These are phyloP conservation scores for Penicillium sclerotigenum DNA, from an alignment of 2,329 filamentous ascomycete species.

Conservation along the genomic window DNA sequence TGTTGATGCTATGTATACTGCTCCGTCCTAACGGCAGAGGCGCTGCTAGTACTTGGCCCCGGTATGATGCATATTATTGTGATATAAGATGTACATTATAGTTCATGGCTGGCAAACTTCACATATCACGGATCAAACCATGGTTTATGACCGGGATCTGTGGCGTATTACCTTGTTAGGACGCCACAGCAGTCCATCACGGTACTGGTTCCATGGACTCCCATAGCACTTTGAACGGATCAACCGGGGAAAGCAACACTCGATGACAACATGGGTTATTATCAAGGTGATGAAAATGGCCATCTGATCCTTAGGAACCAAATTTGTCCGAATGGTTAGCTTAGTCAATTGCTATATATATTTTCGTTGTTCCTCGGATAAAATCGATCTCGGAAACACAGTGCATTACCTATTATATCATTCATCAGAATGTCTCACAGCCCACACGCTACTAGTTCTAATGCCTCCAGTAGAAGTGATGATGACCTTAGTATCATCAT, in stretches of 20 bases:
- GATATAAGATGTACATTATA: neutral
- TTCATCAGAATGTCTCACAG: slow-evolving; percentile 6
- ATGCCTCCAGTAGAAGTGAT: slow-evolving; percentile 11
- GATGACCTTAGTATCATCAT: slow-evolving; percentile 2
- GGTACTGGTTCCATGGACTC: neutral
- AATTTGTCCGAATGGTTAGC: neutral
- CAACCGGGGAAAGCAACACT: slow-evolving; percentile 7
- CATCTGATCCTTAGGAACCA: neutral
- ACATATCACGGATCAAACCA: neutral
- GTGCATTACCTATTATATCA: neutral
- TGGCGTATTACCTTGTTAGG: neutral
- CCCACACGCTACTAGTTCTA: neutral
- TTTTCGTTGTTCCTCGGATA: neutral
- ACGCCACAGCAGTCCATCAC: neutral
- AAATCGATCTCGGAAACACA: neutral
- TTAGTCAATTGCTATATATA: neutral
- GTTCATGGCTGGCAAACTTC: neutral
- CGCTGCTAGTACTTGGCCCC: neutral
- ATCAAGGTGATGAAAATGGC: neutral
- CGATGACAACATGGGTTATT: slow-evolving; percentile 12
- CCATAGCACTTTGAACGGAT: neutral
- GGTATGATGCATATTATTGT: neutral
- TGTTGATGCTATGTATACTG: no score
- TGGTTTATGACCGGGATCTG: neutral
- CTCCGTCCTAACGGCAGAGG: neutral